phyloP scores from a whole-genome alignment of 139 green algal species.

The Pleodorina starrii region DNA sequence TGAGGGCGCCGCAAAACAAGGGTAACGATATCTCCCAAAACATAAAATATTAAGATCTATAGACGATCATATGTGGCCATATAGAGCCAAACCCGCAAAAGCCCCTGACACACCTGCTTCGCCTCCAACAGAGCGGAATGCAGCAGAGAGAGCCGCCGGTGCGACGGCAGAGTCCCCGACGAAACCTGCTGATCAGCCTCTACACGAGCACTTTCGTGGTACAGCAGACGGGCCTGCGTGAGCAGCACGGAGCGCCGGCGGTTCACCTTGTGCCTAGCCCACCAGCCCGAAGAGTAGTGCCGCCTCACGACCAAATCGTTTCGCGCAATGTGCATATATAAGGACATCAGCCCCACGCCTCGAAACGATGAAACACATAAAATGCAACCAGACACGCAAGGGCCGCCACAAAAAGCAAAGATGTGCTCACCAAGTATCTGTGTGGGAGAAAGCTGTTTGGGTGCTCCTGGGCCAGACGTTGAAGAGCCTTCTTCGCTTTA shows the following conservation, averaged over 20 bases:
- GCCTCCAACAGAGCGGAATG: constrained; percentile 58
- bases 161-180: constrained; percentile 35
- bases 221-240: constrained; percentile 72
- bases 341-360: neutral
- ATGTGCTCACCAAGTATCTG: constrained; percentile 68
- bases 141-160: constrained; percentile 66
- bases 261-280: neutral
- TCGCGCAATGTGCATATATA: neutral
- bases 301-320: neutral
- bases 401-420: neutral
- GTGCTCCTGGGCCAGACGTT: constrained; percentile 63
- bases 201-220: constrained; percentile 73
- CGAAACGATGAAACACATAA: neutral
- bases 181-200: constrained; percentile 41
- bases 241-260: neutral
- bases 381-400: neutral
- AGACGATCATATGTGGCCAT: neutral
- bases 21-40: neutral
- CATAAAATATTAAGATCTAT: neutral
- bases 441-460: constrained; percentile 62
- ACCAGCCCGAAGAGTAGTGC: neutral
- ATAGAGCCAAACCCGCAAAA: neutral
- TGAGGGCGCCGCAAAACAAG: neutral
- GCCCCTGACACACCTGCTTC: constrained; percentile 6
- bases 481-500: constrained; percentile 74